Evolutionary conservation across 768 basidiomycete species (phyloP).

Genomic region (Lactarius indigo): DNA sequence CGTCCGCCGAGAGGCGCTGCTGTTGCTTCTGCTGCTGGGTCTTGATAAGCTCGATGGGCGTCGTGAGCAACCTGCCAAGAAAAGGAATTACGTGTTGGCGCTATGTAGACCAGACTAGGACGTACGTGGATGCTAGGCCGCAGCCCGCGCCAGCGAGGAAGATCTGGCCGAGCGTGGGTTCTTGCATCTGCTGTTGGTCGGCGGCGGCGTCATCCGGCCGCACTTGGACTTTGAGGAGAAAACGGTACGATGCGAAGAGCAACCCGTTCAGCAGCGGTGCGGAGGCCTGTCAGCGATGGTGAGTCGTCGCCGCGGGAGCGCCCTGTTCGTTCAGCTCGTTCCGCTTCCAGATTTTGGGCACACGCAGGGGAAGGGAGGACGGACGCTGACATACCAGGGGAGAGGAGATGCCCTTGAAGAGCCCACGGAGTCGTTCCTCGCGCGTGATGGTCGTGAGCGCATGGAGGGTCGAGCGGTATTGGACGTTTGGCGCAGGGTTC

Average conservation of each 20-base stretch:
- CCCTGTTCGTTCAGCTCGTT: neutral
- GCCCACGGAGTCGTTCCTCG: constrained; percentile 64
- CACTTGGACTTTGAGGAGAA: constrained; percentile 68
- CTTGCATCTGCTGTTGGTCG: constrained; percentile 36
- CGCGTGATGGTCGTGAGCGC: constrained; percentile 63
- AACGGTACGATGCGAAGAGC: constrained; percentile 81
- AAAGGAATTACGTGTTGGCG: neutral
- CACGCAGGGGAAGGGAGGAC: neutral
- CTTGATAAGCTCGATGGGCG: constrained; percentile 86
- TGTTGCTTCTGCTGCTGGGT: constrained; percentile 71
- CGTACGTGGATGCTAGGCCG: constrained; percentile 77
- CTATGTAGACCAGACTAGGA: constrained; percentile 9
- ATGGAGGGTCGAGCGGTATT: constrained; percentile 61
- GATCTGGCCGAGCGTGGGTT: constrained; percentile 69
- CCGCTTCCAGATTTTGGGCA: neutral
- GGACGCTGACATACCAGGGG: constrained; percentile 59
- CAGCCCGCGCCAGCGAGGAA: constrained; percentile 75
- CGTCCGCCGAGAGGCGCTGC: neutral
- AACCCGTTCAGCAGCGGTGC: constrained; percentile 80
- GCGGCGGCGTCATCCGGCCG: constrained; percentile 32
- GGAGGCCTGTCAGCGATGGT: constrained; percentile 44
- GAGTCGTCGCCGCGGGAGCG: neutral
- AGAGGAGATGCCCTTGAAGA: constrained; percentile 76
- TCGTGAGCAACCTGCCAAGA: constrained; percentile 58
- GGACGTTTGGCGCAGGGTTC: constrained; percentile 51